Percentiles rank a stretch among this genome's conserved stretches.
Conservation (phyloP, 2,329 filamentous ascomycete species). For the Xylariaceae sp. region DNA sequence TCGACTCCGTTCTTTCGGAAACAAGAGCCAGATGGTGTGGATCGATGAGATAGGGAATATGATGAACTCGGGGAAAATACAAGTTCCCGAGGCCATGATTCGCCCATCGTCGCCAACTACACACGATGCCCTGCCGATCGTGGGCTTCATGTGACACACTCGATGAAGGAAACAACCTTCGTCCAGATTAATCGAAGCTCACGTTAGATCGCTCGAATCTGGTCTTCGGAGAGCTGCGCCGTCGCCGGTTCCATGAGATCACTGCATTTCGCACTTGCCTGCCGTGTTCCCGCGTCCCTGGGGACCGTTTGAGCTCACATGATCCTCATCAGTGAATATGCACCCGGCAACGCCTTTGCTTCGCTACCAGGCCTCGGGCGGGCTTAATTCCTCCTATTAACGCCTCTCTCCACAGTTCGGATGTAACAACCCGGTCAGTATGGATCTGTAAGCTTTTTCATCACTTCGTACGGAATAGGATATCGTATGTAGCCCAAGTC, state of each 20-base stretch:
- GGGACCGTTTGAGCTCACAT: constrained; percentile 5
- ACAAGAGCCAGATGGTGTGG: background rate
- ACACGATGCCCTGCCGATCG: constrained; percentile 9
- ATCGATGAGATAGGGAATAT: background rate
- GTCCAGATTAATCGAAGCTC: background rate
- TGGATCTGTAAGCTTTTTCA: constrained; percentile 4
- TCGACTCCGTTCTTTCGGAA: background rate
- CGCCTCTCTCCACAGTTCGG: constrained; percentile 5
- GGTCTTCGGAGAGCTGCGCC: constrained; percentile 7
- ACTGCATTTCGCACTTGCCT: constrained; percentile 9
- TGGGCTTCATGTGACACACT: constrained; percentile 8
- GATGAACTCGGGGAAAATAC: constrained; percentile 8
- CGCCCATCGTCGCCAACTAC: background rate
- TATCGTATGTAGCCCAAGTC: background rate
- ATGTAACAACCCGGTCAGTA: background rate
- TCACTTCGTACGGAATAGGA: constrained; percentile 3
- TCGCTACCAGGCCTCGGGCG: constrained; percentile 7
- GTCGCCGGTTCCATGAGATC: constrained; percentile 8
- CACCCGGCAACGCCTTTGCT: constrained; percentile 8
- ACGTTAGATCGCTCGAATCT: background rate
- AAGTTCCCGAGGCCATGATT: constrained; percentile 1
- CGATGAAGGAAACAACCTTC: background rate
- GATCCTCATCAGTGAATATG: constrained; percentile 9
- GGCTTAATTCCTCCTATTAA: constrained; percentile 21
- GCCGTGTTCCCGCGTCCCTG: constrained; percentile 5